Conservation (phyloP, 192 early-diverging fungal species). For the Coemansia erecta region DNA sequence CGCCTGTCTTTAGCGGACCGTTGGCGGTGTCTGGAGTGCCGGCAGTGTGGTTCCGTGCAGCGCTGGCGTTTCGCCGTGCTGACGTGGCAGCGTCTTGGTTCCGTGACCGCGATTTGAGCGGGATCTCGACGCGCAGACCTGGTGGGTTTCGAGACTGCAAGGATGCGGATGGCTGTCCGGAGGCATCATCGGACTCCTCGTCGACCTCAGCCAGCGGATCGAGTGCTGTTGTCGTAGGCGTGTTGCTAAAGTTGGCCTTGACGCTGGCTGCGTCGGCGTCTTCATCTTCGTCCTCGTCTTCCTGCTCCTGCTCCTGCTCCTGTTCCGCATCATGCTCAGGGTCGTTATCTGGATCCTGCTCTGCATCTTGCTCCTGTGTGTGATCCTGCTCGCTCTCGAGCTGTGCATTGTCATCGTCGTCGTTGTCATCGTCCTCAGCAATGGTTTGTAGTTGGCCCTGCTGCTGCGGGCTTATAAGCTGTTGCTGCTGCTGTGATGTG, state of each 20-base stretch:
- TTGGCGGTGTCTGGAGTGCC: constrained; percentile 19
- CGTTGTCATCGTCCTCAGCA: constrained; percentile 39
- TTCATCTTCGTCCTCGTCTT: constrained; percentile 11
- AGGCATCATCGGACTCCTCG: constrained; percentile 2
- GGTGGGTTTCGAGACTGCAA: constrained; percentile 17
- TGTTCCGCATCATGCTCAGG: constrained; percentile 10
- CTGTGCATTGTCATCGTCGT: constrained; percentile 32
- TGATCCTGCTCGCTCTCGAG: constrained; percentile 1
- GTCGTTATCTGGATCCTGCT: constrained; percentile 3
- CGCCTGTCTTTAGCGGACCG: background rate
- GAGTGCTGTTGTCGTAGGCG: background rate
- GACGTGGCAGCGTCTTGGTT: constrained; percentile 2
- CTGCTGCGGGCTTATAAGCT: constrained; percentile 15
- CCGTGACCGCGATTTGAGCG: constrained; percentile 16
- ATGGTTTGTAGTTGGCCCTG: constrained; percentile 37
- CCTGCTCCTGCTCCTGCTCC: constrained; percentile 6
- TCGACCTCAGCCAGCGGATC: background rate
- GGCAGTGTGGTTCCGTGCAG: constrained; percentile 16
- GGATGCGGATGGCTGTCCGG: constrained; percentile 4
- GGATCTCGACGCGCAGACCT: constrained; percentile 40
- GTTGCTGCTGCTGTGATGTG: constrained; percentile 15
- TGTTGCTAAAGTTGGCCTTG: background rate
- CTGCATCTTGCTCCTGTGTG: background rate
- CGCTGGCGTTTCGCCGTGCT: constrained; percentile 10
- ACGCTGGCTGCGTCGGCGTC: constrained; percentile 5